These are phyloP conservation scores for Rhizoclosmatium hyalinum DNA, from an alignment of 371 early-diverging fungal species.

Conservation along the genomic window DNA sequence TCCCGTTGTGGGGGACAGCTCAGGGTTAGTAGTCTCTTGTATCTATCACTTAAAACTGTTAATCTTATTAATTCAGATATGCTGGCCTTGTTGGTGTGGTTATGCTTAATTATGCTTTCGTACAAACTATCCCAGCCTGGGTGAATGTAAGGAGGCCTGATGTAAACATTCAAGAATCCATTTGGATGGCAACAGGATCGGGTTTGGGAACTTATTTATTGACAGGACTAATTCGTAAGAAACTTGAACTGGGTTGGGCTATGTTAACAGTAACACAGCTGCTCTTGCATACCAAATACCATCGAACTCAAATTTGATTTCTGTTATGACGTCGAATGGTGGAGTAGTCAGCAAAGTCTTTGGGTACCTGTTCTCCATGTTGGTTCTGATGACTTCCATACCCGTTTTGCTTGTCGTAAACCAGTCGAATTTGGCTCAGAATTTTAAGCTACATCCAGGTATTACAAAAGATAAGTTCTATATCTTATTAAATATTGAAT, in stretches of 20 bases:
- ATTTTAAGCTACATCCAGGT: constrained; percentile 33
- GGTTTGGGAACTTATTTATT: constrained; percentile 27
- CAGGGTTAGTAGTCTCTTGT: constrained; percentile 24
- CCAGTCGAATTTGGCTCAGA: constrained; percentile 36
- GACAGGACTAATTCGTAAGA: constrained; percentile 35
- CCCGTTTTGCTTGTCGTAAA: constrained; percentile 40
- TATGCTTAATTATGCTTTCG: constrained; percentile 43
- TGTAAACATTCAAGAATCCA: constrained; percentile 37
- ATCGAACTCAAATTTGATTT: constrained; percentile 25
- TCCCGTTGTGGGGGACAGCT: constrained; percentile 28
- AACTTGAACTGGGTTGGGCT: neutral
- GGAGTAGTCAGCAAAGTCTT: constrained; percentile 33
- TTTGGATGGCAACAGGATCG: constrained; percentile 31
- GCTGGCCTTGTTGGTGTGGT: constrained; percentile 41
- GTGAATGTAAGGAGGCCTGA: constrained; percentile 39
- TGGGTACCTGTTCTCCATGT: constrained; percentile 36
- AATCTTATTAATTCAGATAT: constrained; percentile 17
- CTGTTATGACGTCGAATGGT: constrained; percentile 23
- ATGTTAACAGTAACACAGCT: constrained; percentile 7
- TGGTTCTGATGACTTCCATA: constrained; percentile 38
- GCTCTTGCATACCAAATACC: constrained; percentile 39
- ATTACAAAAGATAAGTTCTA: neutral
- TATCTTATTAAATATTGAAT: neutral
- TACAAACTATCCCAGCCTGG: constrained; percentile 40
- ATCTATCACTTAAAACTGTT: neutral